These are phyloP conservation scores for Monosporascus sp. DNA, from an alignment of 2,329 filamentous ascomycete genomes.

Conservation along the genomic window DNA sequence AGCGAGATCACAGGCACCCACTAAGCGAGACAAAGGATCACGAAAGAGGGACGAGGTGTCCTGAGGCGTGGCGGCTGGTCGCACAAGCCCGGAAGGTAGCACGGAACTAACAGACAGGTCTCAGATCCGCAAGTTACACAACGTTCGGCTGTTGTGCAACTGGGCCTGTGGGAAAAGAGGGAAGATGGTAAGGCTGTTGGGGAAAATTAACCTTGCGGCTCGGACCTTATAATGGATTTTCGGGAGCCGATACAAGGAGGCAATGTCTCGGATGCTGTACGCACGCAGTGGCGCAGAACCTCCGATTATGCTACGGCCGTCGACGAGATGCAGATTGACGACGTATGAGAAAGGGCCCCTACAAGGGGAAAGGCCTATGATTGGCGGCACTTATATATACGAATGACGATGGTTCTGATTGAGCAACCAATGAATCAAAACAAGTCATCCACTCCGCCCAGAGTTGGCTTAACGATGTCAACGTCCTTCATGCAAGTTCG, in stretches of 20 bases:
- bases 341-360: background rate
- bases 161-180: background rate
- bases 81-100: background rate
- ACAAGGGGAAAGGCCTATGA: background rate
- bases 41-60: background rate
- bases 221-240: background rate
- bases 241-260: background rate
- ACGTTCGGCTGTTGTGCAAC: background rate
- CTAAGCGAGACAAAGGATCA: background rate
- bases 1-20: background rate
- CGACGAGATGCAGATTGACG: background rate
- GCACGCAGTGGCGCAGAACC: background rate
- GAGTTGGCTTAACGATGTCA: background rate
- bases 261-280: background rate
- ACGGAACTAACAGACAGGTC: background rate
- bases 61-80: background rate
- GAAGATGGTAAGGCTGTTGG: background rate
- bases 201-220: background rate
- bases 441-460: background rate
- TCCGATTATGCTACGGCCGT: background rate
- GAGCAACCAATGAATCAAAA: background rate
- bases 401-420: background rate
- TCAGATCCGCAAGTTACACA: background rate
- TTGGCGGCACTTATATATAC: background rate
- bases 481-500: slow-evolving; percentile 1